A percentile compares a stretch with the other conserved stretches of the same genome.
Conservation (phyloP, 805 yeast genomes). For the Candida andamanensis region DNA sequence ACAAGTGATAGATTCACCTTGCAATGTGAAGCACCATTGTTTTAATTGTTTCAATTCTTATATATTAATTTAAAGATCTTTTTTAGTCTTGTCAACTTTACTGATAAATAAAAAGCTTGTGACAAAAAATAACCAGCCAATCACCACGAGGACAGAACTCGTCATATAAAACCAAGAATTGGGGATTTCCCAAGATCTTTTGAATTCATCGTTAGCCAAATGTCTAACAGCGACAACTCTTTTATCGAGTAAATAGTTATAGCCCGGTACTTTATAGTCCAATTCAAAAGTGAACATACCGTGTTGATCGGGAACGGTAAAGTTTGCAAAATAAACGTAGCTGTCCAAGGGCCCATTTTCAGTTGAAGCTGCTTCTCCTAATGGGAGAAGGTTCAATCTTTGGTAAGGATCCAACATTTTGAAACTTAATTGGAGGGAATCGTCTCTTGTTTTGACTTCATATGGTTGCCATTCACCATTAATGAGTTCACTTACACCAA, state of each 20-base stretch:
- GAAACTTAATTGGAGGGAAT: slow-evolving; percentile 76
- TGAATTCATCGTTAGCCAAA: slow-evolving; percentile 91
- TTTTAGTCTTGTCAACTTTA: slow-evolving; percentile 22
- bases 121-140: slow-evolving; percentile 77
- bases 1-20: slow-evolving; percentile 2
- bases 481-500: slow-evolving; percentile 43
- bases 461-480: slow-evolving; percentile 68
- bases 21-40: slow-evolving; percentile 4
- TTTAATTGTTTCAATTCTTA: neutral
- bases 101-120: slow-evolving; percentile 50
- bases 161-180: slow-evolving; percentile 90
- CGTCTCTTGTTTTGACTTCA: slow-evolving; percentile 27
- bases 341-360: slow-evolving; percentile 39
- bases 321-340: slow-evolving; percentile 45
- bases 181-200: slow-evolving; percentile 87
- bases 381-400: slow-evolving; percentile 57
- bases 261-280: slow-evolving; percentile 76
- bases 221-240: slow-evolving; percentile 83
- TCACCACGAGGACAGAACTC: slow-evolving; percentile 61
- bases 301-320: slow-evolving; percentile 88
- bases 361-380: slow-evolving; percentile 31
- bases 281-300: slow-evolving; percentile 88
- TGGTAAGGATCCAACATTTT: slow-evolving; percentile 94
- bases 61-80: slow-evolving; percentile 15
- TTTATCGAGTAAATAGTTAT: slow-evolving; percentile 58